A percentile compares a stretch with the other conserved stretches of the same genome.
Evolutionary conservation across 2,329 filamentous ascomycete species (phyloP).

Genomic region (Phoma sp.): DNA sequence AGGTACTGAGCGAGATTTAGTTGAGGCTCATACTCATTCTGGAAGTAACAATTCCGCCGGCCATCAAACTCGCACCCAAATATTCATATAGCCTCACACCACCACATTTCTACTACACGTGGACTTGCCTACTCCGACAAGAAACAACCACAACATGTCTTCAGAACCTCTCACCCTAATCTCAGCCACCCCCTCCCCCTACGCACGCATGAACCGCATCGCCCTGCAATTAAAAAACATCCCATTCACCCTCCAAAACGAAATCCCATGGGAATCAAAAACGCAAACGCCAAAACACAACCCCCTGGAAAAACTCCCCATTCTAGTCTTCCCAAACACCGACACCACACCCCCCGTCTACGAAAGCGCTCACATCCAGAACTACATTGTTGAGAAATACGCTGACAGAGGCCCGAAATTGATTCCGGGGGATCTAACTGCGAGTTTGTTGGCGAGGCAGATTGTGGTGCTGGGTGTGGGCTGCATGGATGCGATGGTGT

Average conservation of each 20-base stretch:
- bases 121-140: background rate
- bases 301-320: slow-evolving; percentile 51
- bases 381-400: slow-evolving; percentile 27
- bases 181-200: slow-evolving; percentile 49
- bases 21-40: background rate
- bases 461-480: slow-evolving; percentile 25
- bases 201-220: slow-evolving; percentile 54
- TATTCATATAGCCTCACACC: background rate
- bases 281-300: slow-evolving; percentile 51
- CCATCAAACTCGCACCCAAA: background rate
- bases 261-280: slow-evolving; percentile 53
- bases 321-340: slow-evolving; percentile 39
- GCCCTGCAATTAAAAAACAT: slow-evolving; percentile 50
- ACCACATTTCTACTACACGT: no score
- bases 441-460: slow-evolving; percentile 18
- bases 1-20: background rate
- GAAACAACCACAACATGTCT: slow-evolving; percentile 2
- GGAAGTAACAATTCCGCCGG: background rate
- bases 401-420: slow-evolving; percentile 17
- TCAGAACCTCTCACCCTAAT: slow-evolving; percentile 23
- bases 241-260: slow-evolving; percentile 51
- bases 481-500: slow-evolving; percentile 26
- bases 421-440: slow-evolving; percentile 18
- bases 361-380: slow-evolving; percentile 27
- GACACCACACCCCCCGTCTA: slow-evolving; percentile 21